Percentiles rank a stretch among this genome's conserved stretches.
Conservation (phyloP, 495 filamentous ascomycete genomes). For the Hamigera avellanea region DNA sequence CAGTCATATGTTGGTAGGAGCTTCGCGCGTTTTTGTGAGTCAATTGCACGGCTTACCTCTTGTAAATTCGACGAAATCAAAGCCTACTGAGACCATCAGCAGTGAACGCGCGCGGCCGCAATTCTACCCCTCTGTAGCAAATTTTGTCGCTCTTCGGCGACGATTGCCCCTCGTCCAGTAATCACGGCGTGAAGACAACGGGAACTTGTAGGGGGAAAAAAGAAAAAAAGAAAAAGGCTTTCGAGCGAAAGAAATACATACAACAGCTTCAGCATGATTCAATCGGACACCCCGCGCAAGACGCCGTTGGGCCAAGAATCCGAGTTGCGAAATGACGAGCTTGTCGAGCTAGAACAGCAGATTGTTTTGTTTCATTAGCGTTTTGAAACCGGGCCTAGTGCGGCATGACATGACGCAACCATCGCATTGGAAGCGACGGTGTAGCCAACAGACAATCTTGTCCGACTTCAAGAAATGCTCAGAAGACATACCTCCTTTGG, state of each 20-base stretch:
- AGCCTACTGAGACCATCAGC: slow-evolving; percentile 40
- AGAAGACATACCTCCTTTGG: slow-evolving; percentile 62
- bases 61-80: slow-evolving; percentile 85
- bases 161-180: too few species aligned
- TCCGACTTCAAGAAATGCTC: too few species aligned
- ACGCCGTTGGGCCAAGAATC: slow-evolving; percentile 76
- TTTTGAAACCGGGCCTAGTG: slow-evolving; percentile 2
- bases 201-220: too few species aligned
- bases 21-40: not conserved
- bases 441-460: too few species aligned
- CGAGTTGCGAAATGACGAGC: slow-evolving; percentile 84
- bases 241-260: slow-evolving; percentile 28
- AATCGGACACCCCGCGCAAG: slow-evolving; percentile 81
- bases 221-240: too few species aligned
- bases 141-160: too few species aligned
- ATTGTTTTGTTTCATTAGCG: slow-evolving; percentile 1
- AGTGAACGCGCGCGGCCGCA: not conserved
- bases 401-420: slow-evolving; percentile 29
- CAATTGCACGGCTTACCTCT: slow-evolving; percentile 42
- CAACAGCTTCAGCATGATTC: slow-evolving; percentile 85
- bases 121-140: not conserved
- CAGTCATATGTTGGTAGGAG: not conserved
- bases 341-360: slow-evolving; percentile 67
- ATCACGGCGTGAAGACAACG: too few species aligned
- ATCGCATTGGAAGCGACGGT: slow-evolving; percentile 1